Base-by-base conservation (phyloP, 1,284 basidiomycete species). In the Rhodotorula sp. region DNA sequence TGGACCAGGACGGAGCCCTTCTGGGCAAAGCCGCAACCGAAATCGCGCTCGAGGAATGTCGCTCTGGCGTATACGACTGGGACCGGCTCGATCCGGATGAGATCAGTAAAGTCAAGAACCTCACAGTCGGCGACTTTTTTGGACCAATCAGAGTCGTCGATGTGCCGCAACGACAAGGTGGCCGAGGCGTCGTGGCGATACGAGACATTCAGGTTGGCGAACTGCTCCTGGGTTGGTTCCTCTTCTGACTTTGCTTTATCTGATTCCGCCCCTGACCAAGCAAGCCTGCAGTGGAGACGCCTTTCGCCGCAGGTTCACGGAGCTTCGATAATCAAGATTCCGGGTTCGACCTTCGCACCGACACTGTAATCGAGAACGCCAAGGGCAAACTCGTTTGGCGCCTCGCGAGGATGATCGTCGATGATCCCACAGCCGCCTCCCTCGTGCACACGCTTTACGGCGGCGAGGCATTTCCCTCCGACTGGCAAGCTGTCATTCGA, bases 141-240 rank as follows among this genome's bases (percentile, higher is more conserved):
- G 70, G 62, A 3, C 64, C 66, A 7, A 46, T 62, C 60, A 29
- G 24, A 44, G 24, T 66, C 51, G 29, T n/a, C 24, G 6, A 30
- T 12, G 10, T 49, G 10, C 15, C 37, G 7, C 37, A 12, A 8
- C 63, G 66, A 1, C 67, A 54, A 1, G 70, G 67, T 1, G 70
- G 70, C 10, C 60, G 70, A 54, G 68, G 71, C 1, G 15, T 72
- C 14, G 42, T 69, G 26, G 62, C 68, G 8, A 67, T 62, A 29
- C 59, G 57, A 26, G 62, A 62, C 30, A 49, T 72, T 45, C n/a
- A 54, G 8, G 55, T 65, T 4, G 71, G 68, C 2, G 62, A 64
- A 26, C 15, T 72, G 1, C 62, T 72, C 15, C 58, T 72, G 45
- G 68, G 63, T 69, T 6, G 17, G 67, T 49, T 30, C n/a, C n/a